Conservation (phyloP, 129 eudicot species). For the Calendula officinalis region DNA sequence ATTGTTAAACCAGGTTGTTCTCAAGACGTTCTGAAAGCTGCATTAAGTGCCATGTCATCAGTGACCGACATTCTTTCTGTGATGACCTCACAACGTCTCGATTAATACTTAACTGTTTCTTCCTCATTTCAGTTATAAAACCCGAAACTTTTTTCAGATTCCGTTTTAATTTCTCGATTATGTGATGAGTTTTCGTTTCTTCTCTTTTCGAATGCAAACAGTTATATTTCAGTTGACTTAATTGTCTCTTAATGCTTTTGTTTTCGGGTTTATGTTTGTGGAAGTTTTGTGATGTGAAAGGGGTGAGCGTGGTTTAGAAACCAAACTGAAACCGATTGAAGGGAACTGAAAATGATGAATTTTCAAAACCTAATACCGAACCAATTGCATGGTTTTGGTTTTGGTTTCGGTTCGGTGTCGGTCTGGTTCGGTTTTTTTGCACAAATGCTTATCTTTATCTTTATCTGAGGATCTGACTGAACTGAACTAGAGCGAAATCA, state of each 20-base stretch:
- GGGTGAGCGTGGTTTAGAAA: no score
- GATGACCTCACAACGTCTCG: constrained; percentile 58
- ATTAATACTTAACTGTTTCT: constrained; percentile 13
- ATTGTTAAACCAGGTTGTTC: constrained; percentile 98
- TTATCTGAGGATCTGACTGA: no score
- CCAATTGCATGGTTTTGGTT: no score
- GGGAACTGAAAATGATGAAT: no score
- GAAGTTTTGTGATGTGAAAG: constrained; percentile 16
- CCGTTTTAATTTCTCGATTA: constrained; percentile 19
- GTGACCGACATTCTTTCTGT: constrained; percentile 73
- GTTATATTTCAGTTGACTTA: constrained; percentile 15
- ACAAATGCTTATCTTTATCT: no score
- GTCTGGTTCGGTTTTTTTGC: no score
- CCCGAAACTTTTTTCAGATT: constrained; percentile 1
- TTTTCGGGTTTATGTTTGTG: constrained; percentile 20
- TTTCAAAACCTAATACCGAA: no score
- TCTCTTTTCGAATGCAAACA: constrained; percentile 20
- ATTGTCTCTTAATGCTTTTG: not conserved
- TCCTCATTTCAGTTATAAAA: constrained; percentile 11
- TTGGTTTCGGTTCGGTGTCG: no score
- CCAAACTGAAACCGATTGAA: no score
- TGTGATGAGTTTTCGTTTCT: constrained; percentile 21
- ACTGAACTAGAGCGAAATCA: no score
- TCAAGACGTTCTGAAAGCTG: constrained; percentile 84
- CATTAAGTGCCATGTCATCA: constrained; percentile 87